Evolutionary conservation across 2,329 filamentous ascomycete genomes (phyloP).

Genomic region (Paramyrothecium sp.): DNA sequence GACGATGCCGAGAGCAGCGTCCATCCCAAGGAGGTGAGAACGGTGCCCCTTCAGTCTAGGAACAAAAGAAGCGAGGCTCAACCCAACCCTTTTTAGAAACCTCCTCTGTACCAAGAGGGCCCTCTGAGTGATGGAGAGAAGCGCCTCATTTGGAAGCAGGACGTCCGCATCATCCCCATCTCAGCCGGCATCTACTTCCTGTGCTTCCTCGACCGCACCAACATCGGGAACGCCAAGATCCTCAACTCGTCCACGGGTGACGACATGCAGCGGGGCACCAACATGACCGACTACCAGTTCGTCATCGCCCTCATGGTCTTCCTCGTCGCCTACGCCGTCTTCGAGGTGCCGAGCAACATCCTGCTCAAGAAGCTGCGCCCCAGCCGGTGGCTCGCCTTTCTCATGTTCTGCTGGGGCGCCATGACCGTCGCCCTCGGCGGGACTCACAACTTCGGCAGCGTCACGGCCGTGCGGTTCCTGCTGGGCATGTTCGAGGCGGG

Average conservation of each 20-base stretch:
- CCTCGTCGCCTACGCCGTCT: conserved; percentile 57
- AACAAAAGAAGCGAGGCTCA: neutral
- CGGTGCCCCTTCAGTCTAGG: neutral
- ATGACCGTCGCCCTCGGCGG: conserved; percentile 67
- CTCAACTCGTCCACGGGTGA: conserved; percentile 59
- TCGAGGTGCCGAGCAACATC: conserved; percentile 66
- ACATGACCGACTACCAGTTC: conserved; percentile 62
- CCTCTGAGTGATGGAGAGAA: conserved; percentile 29
- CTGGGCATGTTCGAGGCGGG: conserved; percentile 71
- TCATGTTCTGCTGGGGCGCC: conserved; percentile 66
- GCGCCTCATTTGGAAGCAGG: conserved; percentile 55
- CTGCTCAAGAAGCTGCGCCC: conserved; percentile 64
- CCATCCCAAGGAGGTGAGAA: neutral
- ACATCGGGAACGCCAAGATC: conserved; percentile 69
- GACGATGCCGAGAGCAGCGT: too few species aligned
- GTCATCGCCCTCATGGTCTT: conserved; percentile 58
- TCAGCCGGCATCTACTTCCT: conserved; percentile 64
- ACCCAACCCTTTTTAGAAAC: conserved; percentile 9
- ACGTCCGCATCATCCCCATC: conserved; percentile 61
- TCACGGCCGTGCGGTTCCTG: conserved; percentile 67
- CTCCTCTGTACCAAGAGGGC: conserved; percentile 14
- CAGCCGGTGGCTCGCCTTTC: conserved; percentile 62
- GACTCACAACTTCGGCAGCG: conserved; percentile 56
- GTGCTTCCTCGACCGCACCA: conserved; percentile 66
- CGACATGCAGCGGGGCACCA: conserved; percentile 60